phyloP scores from a whole-genome alignment of 2,329 filamentous ascomycete genomes.

The Arthroderma uncinatum region DNA sequence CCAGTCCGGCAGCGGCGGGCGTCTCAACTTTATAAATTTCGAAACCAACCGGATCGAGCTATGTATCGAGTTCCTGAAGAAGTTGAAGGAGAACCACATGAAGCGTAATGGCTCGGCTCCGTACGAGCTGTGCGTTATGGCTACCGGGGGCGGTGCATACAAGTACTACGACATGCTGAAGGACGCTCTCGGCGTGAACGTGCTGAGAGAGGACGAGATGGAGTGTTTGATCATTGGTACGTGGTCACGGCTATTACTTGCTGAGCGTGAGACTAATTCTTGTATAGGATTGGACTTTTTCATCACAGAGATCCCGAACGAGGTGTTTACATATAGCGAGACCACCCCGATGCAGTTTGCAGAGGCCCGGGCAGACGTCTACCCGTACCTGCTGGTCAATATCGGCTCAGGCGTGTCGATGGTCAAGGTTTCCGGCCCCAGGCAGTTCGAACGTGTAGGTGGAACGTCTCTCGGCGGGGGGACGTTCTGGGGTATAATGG shows the following conservation, averaged over 20 bases:
- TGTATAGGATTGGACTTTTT: conserved; percentile 82
- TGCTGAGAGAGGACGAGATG: conserved; percentile 94
- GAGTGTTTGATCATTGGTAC: conserved; percentile 89
- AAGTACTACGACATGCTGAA: conserved; percentile 92
- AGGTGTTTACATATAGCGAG: conserved; percentile 95
- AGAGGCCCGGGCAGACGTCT: conserved; percentile 66
- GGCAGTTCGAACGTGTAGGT: conserved; percentile 78
- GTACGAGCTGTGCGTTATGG: conserved; percentile 77
- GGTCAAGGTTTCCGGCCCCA: conserved; percentile 87
- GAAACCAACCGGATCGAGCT: conserved; percentile 91
- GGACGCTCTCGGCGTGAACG: conserved; percentile 72
- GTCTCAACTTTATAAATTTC: conserved; percentile 90
- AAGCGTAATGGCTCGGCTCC: conserved; percentile 58
- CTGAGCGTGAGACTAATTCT: conserved; percentile 6
- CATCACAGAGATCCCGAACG: conserved; percentile 91
- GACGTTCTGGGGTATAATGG: conserved; percentile 93
- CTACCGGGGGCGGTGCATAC: conserved; percentile 88
- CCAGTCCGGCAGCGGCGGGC: conserved; percentile 68
- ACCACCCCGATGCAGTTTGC: conserved; percentile 82
- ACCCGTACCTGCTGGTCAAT: conserved; percentile 95
- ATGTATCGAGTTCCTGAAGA: conserved; percentile 82
- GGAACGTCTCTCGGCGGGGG: conserved; percentile 91
- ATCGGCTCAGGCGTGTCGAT: conserved; percentile 96
- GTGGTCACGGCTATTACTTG: conserved; percentile 15
- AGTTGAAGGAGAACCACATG: conserved; percentile 71